Evolutionary conservation across 768 basidiomycete species (phyloP).

Genomic region (Rhizopogon roseolus): DNA sequence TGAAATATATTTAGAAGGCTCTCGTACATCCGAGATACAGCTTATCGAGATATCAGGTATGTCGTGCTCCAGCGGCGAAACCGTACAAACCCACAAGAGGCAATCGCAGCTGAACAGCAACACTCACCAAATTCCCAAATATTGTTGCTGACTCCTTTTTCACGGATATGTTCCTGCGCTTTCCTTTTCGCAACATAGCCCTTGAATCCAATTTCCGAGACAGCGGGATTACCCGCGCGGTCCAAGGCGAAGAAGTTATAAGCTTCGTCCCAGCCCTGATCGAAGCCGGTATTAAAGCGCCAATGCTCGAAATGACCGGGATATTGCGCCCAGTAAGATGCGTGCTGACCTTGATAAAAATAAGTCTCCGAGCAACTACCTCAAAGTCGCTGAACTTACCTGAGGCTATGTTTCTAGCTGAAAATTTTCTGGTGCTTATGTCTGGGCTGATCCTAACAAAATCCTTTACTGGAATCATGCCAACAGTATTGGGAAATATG

Average conservation of each 20-base stretch:
- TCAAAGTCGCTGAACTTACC: slow-evolving; percentile 17
- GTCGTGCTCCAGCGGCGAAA: background rate
- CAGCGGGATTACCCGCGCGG: slow-evolving; percentile 14
- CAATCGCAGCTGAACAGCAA: background rate
- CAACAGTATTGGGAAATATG: slow-evolving; percentile 54
- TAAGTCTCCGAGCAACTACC: slow-evolving; percentile 10
- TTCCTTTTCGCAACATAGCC: slow-evolving; percentile 52
- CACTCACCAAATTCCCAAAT: slow-evolving; percentile 66
- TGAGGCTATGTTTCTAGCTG: slow-evolving; percentile 25
- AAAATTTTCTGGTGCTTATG: slow-evolving; percentile 22
- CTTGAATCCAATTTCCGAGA: slow-evolving; percentile 61
- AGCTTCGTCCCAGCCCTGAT: slow-evolving; percentile 69
- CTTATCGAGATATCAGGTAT: slow-evolving; percentile 1
- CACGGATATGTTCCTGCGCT: slow-evolving; percentile 36
- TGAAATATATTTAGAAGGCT: slow-evolving; percentile 13
- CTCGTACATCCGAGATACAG: slow-evolving; percentile 6
- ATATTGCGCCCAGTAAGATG: slow-evolving; percentile 40
- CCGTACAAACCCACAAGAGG: background rate
- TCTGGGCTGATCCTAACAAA: slow-evolving; percentile 14
- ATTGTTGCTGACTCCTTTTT: slow-evolving; percentile 33
- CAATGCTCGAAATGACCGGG: slow-evolving; percentile 60
- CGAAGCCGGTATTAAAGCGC: slow-evolving; percentile 63
- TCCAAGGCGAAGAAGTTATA: slow-evolving; percentile 45
- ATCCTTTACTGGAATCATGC: slow-evolving; percentile 29
- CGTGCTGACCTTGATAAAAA: slow-evolving; percentile 30